Base-by-base conservation (phyloP, 768 basidiomycete species). In the Bullera alba region DNA sequence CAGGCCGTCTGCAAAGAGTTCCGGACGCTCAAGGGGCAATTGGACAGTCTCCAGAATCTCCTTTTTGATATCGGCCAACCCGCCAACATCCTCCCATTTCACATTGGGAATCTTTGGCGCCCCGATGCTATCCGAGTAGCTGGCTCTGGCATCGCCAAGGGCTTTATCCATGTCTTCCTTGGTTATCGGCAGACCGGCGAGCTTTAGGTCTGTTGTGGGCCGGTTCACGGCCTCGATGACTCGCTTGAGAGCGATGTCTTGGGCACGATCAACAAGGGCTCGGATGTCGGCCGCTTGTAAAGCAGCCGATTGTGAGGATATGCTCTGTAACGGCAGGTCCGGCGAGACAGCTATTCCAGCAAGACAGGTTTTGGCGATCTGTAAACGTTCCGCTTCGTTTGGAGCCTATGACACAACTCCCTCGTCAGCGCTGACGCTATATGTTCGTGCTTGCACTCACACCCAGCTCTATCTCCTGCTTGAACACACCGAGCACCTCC, bases 11-110 rank as follows among this genome's bases (percentile, higher is more conserved):
- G 83, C 78, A 72, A 96, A 96, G 0, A 96, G 70, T 57, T 95
- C 90, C 6, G 91, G 89, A 67, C 86, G 82, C 41, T 91, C 86
- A 17, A 96, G 73, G 0, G 92, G 92, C 2, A 96, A 76, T 64
- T 95, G 90, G 37, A 96, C 87, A 17, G 92, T 99, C 63, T 99
- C 93, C 51, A 97, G 75, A 47, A 99, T 96, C 60, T 96, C 93
- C 30, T 80, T 73, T 69, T 96, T 97, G 51, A 95, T 88, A 53
- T 78, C 75, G 2, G 82, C 83, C 10, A 99, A 75, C 3, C 95
- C 95, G 23, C 95, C 95, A 12, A 99, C 85, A 69, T 99, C 95
- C 70, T 96, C 90, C 95, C 95, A 99, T 0, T 85, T 80, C 0
- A 99, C 91, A 56, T 79, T 85, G 1, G 95, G 95, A 29, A 99